Evolutionary conservation across 2,329 filamentous ascomycete species (phyloP), one percentile per base, ranked within the genome.

Genomic region (Ophiostoma sp.): DNA sequence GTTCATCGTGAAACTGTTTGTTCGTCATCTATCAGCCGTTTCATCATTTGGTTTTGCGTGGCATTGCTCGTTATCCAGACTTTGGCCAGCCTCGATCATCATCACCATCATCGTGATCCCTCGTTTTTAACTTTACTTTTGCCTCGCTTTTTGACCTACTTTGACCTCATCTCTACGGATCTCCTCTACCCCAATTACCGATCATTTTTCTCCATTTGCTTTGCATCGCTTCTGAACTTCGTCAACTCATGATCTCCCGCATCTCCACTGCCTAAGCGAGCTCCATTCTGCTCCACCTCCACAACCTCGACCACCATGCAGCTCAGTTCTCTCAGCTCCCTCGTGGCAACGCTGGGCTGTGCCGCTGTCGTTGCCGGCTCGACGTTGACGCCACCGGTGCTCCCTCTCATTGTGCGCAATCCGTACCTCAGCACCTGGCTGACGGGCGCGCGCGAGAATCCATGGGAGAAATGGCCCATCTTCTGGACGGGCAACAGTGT

Each of bases 391-490:
- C 86, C 86, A 7, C 83, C 85, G 2, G 85, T 87, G 8, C 75
- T 88, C 57, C 86, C 86, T 10, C 78, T 88, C 70, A 80, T 85
- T 70, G 86, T 88, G 35, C 82, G 86, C 60, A 87, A 86, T 74
- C 86, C 86, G 8, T 88, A 88, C 74, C 76, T 88, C 70, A 87
- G 85, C 76, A 83, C 85, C 44, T 88, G 86, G 86, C 77, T 92
- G 70, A 83, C 83, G 67, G 84, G 86, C 78, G 91, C 92, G 57
- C 85, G 93, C 74, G 85, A 90, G 70, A 84, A 84, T 65, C 93
- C 93, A 1, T 96, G 92, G 92, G 85, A 87, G 69, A 86, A 87
- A 79, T 96, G 93, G 93, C 93, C 93, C 33, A 94, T 94, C 78
- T 79, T 79, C 72, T 78, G 76, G 76, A 79, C 76, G 2, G 77